These are phyloP conservation scores for Emergomyces orientalis DNA, from an alignment of 2,329 filamentous ascomycete genomes.

Conservation along the genomic window DNA sequence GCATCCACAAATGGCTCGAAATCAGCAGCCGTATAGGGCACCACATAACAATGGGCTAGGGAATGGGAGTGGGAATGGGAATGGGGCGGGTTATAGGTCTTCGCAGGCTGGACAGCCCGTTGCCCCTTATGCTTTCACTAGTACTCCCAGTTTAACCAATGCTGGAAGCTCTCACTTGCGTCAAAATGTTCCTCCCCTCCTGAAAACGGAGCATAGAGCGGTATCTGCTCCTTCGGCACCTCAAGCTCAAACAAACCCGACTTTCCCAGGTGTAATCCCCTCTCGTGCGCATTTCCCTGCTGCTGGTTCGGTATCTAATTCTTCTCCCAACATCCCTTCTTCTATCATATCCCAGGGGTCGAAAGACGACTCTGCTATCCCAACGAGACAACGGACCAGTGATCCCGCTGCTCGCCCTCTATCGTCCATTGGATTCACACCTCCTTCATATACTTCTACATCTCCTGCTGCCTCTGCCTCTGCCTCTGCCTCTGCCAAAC, in stretches of 20 bases:
- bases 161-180: conserved; percentile 42
- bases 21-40: conserved; percentile 33
- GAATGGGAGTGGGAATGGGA: not conserved
- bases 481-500: conserved; percentile 51
- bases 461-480: conserved; percentile 42
- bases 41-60: conserved; percentile 29
- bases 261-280: conserved; percentile 25
- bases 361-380: conserved; percentile 43
- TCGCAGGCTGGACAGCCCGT: conserved; percentile 54
- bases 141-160: conserved; percentile 56
- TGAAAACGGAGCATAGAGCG: conserved; percentile 48
- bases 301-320: conserved; percentile 47
- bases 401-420: conserved; percentile 34
- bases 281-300: conserved; percentile 38
- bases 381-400: conserved; percentile 30
- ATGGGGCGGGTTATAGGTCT: conserved; percentile 11
- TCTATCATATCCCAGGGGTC: conserved; percentile 37
- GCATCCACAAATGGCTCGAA: conserved; percentile 34
- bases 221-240: conserved; percentile 44
- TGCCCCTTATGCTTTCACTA: conserved; percentile 68
- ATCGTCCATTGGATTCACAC: conserved; percentile 43
- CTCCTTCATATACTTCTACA: conserved; percentile 41
- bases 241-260: conserved; percentile 28
- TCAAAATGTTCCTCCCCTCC: conserved; percentile 44
- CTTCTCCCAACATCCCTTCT: conserved; percentile 38